Conservation (phyloP, 139 green algal genomes). For the Pleodorina starrii region DNA sequence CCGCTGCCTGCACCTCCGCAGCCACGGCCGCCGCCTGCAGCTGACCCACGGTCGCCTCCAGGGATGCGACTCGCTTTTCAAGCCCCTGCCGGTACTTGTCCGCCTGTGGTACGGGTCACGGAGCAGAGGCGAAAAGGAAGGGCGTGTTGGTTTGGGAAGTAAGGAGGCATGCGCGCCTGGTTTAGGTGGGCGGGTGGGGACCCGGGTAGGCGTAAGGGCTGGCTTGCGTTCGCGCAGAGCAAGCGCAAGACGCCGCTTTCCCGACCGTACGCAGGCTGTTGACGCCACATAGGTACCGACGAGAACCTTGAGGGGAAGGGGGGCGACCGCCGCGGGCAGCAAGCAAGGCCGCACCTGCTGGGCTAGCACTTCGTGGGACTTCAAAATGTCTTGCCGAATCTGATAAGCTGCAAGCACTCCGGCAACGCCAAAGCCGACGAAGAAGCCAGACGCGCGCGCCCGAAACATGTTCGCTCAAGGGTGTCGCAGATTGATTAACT, state of each 20-base stretch:
- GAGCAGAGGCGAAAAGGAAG: no score
- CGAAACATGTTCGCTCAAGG: constrained; percentile 28
- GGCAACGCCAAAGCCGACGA: constrained; percentile 45
- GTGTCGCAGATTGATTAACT: constrained; percentile 4
- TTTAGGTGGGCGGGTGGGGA: no score
- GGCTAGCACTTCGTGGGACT: neutral
- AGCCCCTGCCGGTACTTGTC: constrained; percentile 10
- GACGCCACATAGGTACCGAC: no score
- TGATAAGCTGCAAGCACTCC: constrained; percentile 32
- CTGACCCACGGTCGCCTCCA: neutral
- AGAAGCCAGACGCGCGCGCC: constrained; percentile 32
- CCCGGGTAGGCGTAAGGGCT: no score
- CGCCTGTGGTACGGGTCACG: neutral
- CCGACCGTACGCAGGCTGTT: no score
- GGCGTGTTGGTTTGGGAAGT: no score
- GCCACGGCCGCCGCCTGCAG: neutral
- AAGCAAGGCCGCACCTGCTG: constrained; percentile 8
- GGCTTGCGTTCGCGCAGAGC: no score
- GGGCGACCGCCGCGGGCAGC: no score
- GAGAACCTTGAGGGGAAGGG: no score
- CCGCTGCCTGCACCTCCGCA: neutral
- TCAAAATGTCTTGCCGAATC: constrained; percentile 42
- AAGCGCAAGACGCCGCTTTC: no score
- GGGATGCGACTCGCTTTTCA: constrained; percentile 19
- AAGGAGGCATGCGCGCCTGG: no score